Base-by-base conservation (phyloP, 148 eudicot genomes). In the Camellia granthamiana region DNA sequence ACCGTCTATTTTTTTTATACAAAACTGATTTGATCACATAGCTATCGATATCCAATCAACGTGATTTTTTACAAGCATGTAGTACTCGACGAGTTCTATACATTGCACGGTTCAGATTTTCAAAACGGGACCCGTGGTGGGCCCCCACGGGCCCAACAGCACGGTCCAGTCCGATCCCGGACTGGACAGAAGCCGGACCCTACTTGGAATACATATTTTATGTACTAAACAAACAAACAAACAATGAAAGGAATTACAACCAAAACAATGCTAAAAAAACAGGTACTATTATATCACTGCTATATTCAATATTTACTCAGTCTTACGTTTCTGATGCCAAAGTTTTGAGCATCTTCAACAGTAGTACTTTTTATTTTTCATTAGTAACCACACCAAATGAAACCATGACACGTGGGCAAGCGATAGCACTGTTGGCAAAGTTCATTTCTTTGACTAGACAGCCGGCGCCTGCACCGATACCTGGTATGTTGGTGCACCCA, bases 401-500 rank as follows among this genome's bases (percentile, higher is more conserved):
- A 42, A 38, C 71, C 71, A 10, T 42, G 71, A 42, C 2, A 15
- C 49, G 11, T 5, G 23, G 47, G 6, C 14, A 19, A 62, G 66
- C 66, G 7, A 4, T 19, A 69, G 67, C 56, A 19, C 69, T 72
- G 38, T 84, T 82, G 16, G 84, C 86, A 66, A 81, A 78, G 86
- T 81, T 73, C 84, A 78, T 81, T 64, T 77, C 75, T 11, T 66
- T 46, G 4, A 76, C 71, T 7, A 79, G 80, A 73, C 87, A 84
- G 41, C 3, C n/a, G 14, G 73, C 9, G 58, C 81, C 76, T 30
- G 38, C 38, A 46, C 77, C 78, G n/a, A 75, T 51, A 3, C 68
- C 42, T 3, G 68, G 68, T 8, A 64, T 38, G 47, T 67, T 1
- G 71, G 71, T 67, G 71, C n/a, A 67, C 6, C 47, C 71, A 42